Conservation (phyloP, 1,284 basidiomycete species). For the Leucoagaricus sp. region DNA sequence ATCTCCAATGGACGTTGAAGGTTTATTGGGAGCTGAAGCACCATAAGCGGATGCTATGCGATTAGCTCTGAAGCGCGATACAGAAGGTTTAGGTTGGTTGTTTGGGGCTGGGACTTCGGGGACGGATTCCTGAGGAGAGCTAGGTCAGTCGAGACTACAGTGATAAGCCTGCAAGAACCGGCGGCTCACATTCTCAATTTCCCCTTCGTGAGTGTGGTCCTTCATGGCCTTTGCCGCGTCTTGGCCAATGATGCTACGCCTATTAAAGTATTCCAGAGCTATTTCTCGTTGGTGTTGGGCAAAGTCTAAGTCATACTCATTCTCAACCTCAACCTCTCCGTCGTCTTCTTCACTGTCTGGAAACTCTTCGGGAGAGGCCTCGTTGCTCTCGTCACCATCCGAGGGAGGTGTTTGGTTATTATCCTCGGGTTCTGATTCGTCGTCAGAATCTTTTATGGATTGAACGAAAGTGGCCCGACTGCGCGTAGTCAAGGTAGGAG, state of each 20-base stretch:
- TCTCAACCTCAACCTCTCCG: slow-evolving; percentile 41
- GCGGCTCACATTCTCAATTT: slow-evolving; percentile 42
- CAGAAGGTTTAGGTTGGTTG: slow-evolving; percentile 42
- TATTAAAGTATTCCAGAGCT: slow-evolving; percentile 68
- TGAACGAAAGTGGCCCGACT: slow-evolving; percentile 21
- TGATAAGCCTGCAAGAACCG: neutral
- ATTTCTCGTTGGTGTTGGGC: slow-evolving; percentile 72
- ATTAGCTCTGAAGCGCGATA: slow-evolving; percentile 65
- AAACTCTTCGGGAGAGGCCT: slow-evolving; percentile 23
- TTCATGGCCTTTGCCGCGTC: slow-evolving; percentile 53
- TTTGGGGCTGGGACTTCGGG: slow-evolving; percentile 26
- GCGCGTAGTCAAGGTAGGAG: slow-evolving; percentile 20
- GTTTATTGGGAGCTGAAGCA: slow-evolving; percentile 27
- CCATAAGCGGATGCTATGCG: slow-evolving; percentile 49
- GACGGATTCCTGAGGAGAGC: slow-evolving; percentile 23
- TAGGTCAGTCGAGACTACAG: slow-evolving; percentile 10
- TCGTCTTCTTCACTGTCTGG: slow-evolving; percentile 28
- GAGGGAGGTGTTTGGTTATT: slow-evolving; percentile 32
- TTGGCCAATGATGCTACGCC: slow-evolving; percentile 55
- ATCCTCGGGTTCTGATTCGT: slow-evolving; percentile 41
- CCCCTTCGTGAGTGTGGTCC: slow-evolving; percentile 43
- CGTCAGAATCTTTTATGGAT: slow-evolving; percentile 48
- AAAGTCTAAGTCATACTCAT: slow-evolving; percentile 56
- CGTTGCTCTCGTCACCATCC: slow-evolving; percentile 37
- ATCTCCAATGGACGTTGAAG: slow-evolving; percentile 43